These are phyloP conservation scores for Plasmodium blacklocki DNA, from an alignment of 169 alveolate genomes.

Conservation along the genomic window DNA sequence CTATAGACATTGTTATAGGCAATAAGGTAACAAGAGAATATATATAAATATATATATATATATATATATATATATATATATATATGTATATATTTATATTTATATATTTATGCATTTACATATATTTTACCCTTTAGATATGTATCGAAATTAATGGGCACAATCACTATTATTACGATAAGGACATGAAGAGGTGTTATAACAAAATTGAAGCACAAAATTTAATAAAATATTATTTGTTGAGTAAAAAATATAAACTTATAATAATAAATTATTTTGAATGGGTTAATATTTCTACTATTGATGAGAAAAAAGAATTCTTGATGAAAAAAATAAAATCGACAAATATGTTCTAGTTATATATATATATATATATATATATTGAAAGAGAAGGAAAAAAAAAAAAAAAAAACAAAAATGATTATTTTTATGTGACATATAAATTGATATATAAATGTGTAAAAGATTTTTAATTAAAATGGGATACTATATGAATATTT, in stretches of 20 bases:
- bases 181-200: conserved; percentile 43
- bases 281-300: conserved; percentile 33
- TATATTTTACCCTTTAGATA: conserved; percentile 4
- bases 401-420: too few relatives aligned
- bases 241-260: conserved; percentile 46
- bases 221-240: conserved; percentile 64
- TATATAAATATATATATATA: not conserved
- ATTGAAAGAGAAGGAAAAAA: too few relatives aligned
- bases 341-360: not conserved
- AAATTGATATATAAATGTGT: too few relatives aligned
- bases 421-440: too few relatives aligned
- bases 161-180: conserved; percentile 50
- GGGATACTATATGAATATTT: too few relatives aligned
- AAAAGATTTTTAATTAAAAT: too few relatives aligned
- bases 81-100: not conserved
- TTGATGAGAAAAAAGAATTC: conserved; percentile 31
- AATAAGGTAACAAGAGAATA: conserved; percentile 15
- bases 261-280: conserved; percentile 38
- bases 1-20: conserved; percentile 50
- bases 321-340: conserved; percentile 25
- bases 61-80: not conserved
- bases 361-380: too few relatives aligned
- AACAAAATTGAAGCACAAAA: conserved; percentile 47
- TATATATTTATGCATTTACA: not conserved
- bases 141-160: conserved; percentile 68